Evolutionary conservation across 2,329 filamentous ascomycete genomes (phyloP).

Genomic region (Verticillium nubilum): DNA sequence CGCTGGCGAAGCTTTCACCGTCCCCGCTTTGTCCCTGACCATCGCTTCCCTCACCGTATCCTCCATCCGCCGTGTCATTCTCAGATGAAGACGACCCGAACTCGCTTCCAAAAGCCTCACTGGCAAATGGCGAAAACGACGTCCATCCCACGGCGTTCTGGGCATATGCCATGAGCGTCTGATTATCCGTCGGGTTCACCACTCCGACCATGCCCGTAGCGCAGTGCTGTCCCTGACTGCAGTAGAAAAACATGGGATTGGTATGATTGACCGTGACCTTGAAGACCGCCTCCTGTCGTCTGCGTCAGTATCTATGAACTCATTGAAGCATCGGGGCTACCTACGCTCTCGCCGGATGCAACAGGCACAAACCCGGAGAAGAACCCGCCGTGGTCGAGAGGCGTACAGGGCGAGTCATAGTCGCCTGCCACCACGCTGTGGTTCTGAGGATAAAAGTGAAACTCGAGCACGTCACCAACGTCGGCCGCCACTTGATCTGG

Average conservation of each 20-base stretch:
- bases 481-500: slow-evolving; percentile 25
- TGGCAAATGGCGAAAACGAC: slow-evolving; percentile 11
- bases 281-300: slow-evolving; percentile 25
- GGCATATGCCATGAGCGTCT: slow-evolving; percentile 25
- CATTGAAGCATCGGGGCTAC: slow-evolving; percentile 7
- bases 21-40: not conserved
- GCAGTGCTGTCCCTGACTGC: slow-evolving; percentile 31
- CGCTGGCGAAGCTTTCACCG: not conserved
- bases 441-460: slow-evolving; percentile 28
- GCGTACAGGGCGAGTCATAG: slow-evolving; percentile 28
- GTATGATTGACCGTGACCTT: slow-evolving; percentile 25
- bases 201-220: slow-evolving; percentile 32
- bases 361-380: slow-evolving; percentile 29
- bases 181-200: slow-evolving; percentile 24
- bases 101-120: not conserved
- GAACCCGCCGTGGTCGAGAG: slow-evolving; percentile 26
- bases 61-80: slow-evolving; percentile 3
- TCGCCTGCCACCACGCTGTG: slow-evolving; percentile 30
- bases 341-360: slow-evolving; percentile 21
- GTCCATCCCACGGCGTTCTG: slow-evolving; percentile 20
- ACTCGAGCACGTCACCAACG: slow-evolving; percentile 28
- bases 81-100: not conserved
- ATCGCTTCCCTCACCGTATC: not conserved
- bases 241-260: slow-evolving; percentile 30
- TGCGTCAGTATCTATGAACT: not conserved